Evolutionary conservation across 1,139 yeast genomes (phyloP), one percentile per base, ranked within the genome.

Genomic region (Blastobotrys persicus): DNA sequence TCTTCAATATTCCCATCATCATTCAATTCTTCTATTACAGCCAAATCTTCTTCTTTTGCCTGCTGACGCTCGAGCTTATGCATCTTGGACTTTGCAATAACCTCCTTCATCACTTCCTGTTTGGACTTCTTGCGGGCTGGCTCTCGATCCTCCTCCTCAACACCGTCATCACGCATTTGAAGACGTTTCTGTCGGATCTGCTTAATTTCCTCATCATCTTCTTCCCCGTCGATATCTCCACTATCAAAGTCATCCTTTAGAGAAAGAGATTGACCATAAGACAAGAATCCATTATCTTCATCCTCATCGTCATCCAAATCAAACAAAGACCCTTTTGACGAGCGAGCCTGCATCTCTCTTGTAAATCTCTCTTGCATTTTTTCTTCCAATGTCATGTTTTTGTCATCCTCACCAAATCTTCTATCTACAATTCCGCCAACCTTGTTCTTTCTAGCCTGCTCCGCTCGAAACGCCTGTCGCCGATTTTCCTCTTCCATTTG

Each of bases 41-140:
- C 84, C 59, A 81, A 85, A 38, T 85, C 78, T 61, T 83, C 79
- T 47, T 82, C 83, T 59, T 86, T 87, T 45, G 82, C 80, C 62
- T 77, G 73, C 69, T 94, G 98, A 62, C 98, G 81, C 68, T 89
- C 95, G 45, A 83, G 84, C 65, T 89, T 92, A 69, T 91, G 80
- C 66, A 81, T 81, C 65, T 94, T 94, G 9, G 97, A 88, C 68
- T 94, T 94, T 39, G 97, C 96, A 55, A 94, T 92, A 49, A 94
- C 80, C 67, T 94, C 99, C 61, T 88, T 83, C 98, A 94, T 92
- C 38, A 94, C 95, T 67, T 94, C 98, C 41, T 88, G 87, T 65
- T 92, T 91, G 28, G 92, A 79, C 71, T 89, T 94, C 66, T 85
- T 88, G 53, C 81, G 78, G 28, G 74, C 73, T 0, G 77, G 77